Conservation (phyloP, 164 flowering plant genomes). For the Vitis riparia region DNA sequence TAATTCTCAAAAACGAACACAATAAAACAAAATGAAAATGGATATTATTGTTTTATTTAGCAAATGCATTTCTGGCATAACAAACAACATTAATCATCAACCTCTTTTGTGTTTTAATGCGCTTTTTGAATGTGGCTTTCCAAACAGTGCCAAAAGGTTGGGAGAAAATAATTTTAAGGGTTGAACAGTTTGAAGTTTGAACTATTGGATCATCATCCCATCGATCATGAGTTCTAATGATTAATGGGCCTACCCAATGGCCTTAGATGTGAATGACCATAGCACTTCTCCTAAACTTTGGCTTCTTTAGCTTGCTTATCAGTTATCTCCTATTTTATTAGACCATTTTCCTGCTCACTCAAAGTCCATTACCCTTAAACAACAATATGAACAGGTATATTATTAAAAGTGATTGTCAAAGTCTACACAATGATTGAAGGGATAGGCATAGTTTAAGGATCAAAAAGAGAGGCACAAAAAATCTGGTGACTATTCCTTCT, state of each 20-base stretch:
- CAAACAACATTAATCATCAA: not conserved
- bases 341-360: no score
- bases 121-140: not conserved
- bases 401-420: no score
- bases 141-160: not conserved
- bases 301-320: not conserved
- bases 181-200: not conserved
- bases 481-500: no score
- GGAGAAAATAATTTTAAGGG: not conserved
- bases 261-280: not conserved
- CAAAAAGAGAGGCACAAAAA: no score
- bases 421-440: no score
- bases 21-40: not conserved
- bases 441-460: no score
- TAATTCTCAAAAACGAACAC: not conserved
- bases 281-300: not conserved
- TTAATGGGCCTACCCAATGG: conserved; percentile 18
- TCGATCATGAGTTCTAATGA: conserved; percentile 14
- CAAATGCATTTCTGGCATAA: not conserved
- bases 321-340: no score
- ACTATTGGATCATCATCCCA: not conserved
- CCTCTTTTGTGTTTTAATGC: no score
- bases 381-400: no score
- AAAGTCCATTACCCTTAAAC: no score
- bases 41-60: not conserved